These are phyloP conservation scores for Ustilago shanxiensis DNA, from an alignment of 1,284 basidiomycete species.

Conservation along the genomic window DNA sequence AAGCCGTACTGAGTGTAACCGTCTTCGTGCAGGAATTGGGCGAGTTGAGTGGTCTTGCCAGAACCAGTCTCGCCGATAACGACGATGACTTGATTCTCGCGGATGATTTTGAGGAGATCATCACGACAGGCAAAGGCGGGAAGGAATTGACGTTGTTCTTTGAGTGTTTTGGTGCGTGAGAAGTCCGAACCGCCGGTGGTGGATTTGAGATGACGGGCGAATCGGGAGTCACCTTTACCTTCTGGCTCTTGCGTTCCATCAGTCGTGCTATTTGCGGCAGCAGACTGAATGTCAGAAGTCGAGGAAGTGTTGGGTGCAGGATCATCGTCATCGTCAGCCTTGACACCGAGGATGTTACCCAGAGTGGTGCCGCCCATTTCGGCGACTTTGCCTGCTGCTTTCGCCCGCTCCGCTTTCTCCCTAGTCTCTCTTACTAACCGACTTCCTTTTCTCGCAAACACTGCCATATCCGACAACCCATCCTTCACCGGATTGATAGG, in stretches of 20 bases:
- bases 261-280: not conserved
- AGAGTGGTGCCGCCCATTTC: slow-evolving; percentile 90
- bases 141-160: slow-evolving; percentile 95
- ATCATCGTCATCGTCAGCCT: slow-evolving; percentile 81
- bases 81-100: slow-evolving; percentile 94
- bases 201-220: slow-evolving; percentile 84
- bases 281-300: slow-evolving; percentile 5
- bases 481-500: slow-evolving; percentile 97
- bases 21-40: slow-evolving; percentile 94
- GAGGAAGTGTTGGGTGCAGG: slow-evolving; percentile 4
- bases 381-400: slow-evolving; percentile 88
- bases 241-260: slow-evolving; percentile 73
- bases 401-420: slow-evolving; percentile 86
- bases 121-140: slow-evolving; percentile 98
- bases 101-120: slow-evolving; percentile 86
- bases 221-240: slow-evolving; percentile 95
- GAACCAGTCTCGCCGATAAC: slow-evolving; percentile 97
- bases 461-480: slow-evolving; percentile 90
- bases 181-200: slow-evolving; percentile 82
- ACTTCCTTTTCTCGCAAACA: slow-evolving; percentile 96
- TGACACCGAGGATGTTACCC: slow-evolving; percentile 97
- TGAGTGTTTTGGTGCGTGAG: slow-evolving; percentile 84
- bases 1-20: slow-evolving; percentile 90
- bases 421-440: slow-evolving; percentile 92
- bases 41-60: slow-evolving; percentile 92